These are phyloP conservation scores for Penicillium occitanis DNA, from an alignment of 2,329 filamentous ascomycete species.

Conservation along the genomic window DNA sequence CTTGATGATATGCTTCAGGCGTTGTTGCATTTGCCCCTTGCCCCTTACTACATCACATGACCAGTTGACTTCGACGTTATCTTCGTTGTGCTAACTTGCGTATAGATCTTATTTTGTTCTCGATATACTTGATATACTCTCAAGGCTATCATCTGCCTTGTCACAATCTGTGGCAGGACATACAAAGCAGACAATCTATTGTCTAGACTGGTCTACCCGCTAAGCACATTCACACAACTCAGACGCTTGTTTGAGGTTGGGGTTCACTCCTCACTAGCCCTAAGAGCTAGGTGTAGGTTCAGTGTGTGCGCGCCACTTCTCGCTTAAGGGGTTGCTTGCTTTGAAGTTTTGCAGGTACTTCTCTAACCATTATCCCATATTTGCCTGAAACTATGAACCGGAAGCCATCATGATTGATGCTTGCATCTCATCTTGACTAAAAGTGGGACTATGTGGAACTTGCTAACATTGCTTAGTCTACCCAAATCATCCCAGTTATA, in stretches of 20 bases:
- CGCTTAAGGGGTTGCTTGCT: background rate
- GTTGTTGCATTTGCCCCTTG: background rate
- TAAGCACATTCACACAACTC: background rate
- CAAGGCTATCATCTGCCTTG: background rate
- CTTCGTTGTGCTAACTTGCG: background rate
- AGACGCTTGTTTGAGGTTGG: background rate
- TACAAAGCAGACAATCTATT: background rate
- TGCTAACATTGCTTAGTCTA: background rate
- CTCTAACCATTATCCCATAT: background rate
- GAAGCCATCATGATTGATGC: background rate
- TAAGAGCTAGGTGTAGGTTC: background rate
- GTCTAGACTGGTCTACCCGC: background rate
- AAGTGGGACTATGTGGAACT: background rate
- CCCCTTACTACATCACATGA: slow-evolving; percentile 17
- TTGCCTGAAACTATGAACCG: background rate
- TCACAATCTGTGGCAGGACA: background rate
- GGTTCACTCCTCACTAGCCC: background rate
- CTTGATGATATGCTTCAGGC: background rate
- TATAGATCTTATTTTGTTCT: background rate
- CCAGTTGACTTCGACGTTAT: background rate
- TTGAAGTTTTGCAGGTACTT: background rate
- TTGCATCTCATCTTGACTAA: background rate
- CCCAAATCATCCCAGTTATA: background rate
- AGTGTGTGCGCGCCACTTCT: background rate
- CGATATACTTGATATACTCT: background rate